Evolutionary conservation across 805 yeast genomes (phyloP).

Genomic region (Hanseniaspora occidentalis): DNA sequence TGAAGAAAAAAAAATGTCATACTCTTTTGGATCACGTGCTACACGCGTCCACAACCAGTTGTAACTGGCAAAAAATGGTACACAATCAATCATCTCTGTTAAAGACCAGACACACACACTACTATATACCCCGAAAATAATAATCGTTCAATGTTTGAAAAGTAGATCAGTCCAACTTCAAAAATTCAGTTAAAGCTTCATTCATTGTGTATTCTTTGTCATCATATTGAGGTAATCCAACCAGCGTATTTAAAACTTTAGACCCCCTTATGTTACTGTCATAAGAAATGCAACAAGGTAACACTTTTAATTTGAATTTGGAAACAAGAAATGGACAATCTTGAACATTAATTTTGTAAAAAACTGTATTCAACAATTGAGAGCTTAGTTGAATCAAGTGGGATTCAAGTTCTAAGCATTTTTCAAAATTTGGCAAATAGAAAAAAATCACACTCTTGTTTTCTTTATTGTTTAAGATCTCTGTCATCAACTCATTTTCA

Average conservation of each 20-base stretch:
- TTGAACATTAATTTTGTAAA: conserved; percentile 44
- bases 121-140: no score
- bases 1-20: not conserved
- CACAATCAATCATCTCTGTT: no score
- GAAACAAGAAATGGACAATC: conserved; percentile 62
- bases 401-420: conserved; percentile 49
- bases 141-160: no score
- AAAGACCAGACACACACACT: not conserved
- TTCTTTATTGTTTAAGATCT: conserved; percentile 25
- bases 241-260: conserved; percentile 18
- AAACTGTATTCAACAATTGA: conserved; percentile 42
- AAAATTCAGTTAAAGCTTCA: not conserved
- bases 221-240: conserved; percentile 59
- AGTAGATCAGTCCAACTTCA: no score
- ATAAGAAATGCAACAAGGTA: conserved; percentile 39
- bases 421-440: conserved; percentile 43
- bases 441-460: conserved; percentile 41
- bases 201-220: conserved; percentile 6
- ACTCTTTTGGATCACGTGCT: no score
- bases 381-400: conserved; percentile 35
- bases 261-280: not conserved
- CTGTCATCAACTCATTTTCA: conserved; percentile 47
- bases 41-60: no score
- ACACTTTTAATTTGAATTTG: conserved; percentile 47
- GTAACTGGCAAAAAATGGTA: no score